A percentile compares a stretch with the other conserved stretches of the same genome.
Evolutionary conservation across 208 protist genomes (phyloP).

Genomic region (Porcisia hertigi): DNA sequence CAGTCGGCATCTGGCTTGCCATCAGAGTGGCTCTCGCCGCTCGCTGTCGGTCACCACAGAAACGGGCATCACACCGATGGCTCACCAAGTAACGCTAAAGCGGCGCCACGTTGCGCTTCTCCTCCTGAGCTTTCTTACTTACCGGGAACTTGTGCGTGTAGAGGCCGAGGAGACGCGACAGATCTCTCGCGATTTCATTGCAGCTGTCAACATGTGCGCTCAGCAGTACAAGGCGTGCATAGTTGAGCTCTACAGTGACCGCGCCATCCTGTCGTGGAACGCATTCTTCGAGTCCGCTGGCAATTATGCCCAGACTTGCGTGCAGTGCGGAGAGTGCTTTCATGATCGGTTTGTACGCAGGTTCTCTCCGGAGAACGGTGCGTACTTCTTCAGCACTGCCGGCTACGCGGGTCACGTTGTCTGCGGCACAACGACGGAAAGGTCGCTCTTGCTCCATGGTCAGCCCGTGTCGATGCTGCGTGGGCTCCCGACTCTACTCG

Average conservation of each 20-base stretch:
- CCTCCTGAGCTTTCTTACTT: not conserved
- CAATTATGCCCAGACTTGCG: constrained; percentile 15
- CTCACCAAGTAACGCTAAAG: constrained; percentile 1
- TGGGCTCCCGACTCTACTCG: constrained; percentile 11
- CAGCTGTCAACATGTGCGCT: constrained; percentile 28
- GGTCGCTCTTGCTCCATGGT: constrained; percentile 14
- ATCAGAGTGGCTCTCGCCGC: not conserved
- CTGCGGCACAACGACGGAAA: constrained; percentile 20
- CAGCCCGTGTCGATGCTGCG: constrained; percentile 9
- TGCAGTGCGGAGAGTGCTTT: constrained; percentile 17
- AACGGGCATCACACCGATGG: not conserved
- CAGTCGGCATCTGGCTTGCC: not conserved
- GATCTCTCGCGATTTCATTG: constrained; percentile 34
- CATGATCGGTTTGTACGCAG: constrained; percentile 2
- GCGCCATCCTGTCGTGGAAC: constrained; percentile 52
- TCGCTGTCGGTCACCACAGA: not conserved
- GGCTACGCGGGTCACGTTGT: constrained; percentile 20
- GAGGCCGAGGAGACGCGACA: constrained; percentile 12
- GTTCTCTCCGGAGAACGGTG: constrained; percentile 6
- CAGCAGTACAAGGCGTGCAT: constrained; percentile 33
- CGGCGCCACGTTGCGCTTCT: constrained; percentile 21
- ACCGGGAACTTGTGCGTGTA: constrained; percentile 9
- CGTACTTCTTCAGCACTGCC: constrained; percentile 14
- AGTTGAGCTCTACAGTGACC: constrained; percentile 37
- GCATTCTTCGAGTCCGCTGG: constrained; percentile 7